Base-by-base conservation (phyloP, 2,329 filamentous ascomycete genomes). In the Hypoxylon sp. region DNA sequence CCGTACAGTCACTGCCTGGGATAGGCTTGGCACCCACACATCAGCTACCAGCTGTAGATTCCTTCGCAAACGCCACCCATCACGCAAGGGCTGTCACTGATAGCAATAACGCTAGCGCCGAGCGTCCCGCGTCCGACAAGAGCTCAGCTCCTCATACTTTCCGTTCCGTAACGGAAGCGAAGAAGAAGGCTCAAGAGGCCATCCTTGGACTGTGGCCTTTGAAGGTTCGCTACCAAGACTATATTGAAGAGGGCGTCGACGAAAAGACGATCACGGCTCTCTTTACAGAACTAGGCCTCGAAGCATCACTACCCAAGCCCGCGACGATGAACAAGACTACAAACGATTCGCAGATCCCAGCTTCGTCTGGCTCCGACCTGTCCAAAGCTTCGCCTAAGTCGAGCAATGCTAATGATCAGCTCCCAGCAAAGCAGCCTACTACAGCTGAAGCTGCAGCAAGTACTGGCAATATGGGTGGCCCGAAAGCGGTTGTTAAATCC, bases 171-270 rank as follows among this genome's bases (percentile, higher is more conserved):
- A 58, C 72, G 3, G 78, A 81, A 48, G 80, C 77, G 26, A 82
- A 78, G 50, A 84, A 83, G 60, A 79, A 83, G 63, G 90, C 90
- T 0, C 83, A 87, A 68, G 83, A 84, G 20, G 88, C 89, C 3
- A 85, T 93, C 33, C 73, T 91, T 24, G 81, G 84, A 31, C 76
- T 93, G 2, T 82, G 79, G 76, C 79, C 81, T 1, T 72, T 90
- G 57, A 89, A 91, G 45, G 85, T 96, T 55, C 85, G 85, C 17
- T 96, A 88, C 69, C 81, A 88, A 51, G 83, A 91, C 58, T 88
- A 94, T 54, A 78, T 93, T 10, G 80, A 86, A 9, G 89, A 94
- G 72, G 89, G 91, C 0, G 81, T 94, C 37, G 83, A 92, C 64
- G 79, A 83, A 29, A 73, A 74, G 1, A 70, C 92, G 9, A 75